Conservation (phyloP, 1,284 basidiomycete species). For the Ceratobasidium sp. region DNA sequence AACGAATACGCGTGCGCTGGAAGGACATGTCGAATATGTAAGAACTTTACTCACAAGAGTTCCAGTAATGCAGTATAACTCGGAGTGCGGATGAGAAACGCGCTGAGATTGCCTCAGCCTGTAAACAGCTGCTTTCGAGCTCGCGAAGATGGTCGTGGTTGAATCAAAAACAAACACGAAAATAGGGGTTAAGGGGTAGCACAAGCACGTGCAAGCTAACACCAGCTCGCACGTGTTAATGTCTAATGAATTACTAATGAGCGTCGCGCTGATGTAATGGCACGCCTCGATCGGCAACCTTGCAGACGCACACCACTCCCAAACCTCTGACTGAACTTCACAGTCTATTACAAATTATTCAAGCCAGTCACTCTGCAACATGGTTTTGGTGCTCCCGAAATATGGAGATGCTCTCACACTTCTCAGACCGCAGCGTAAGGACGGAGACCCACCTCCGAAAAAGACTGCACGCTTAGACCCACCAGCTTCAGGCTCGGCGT, state of each 20-base stretch:
- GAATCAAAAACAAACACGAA: not conserved
- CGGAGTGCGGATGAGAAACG: too few relatives aligned
- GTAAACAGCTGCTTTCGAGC: too few relatives aligned
- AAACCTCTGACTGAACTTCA: not conserved
- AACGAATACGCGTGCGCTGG: too few relatives aligned
- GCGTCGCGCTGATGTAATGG: constrained; percentile 7
- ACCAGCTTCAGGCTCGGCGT: constrained; percentile 48
- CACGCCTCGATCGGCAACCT: not conserved
- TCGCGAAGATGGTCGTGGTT: not conserved
- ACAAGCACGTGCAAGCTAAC: constrained; percentile 21
- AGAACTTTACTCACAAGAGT: too few relatives aligned
- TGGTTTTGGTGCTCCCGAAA: constrained; percentile 31
- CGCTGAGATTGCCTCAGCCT: too few relatives aligned
- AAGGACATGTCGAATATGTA: too few relatives aligned
- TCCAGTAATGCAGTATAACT: too few relatives aligned
- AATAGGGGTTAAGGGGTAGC: constrained; percentile 3
- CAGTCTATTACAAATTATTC: not conserved
- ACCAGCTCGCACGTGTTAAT: not conserved
- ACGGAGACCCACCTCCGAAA: constrained; percentile 64
- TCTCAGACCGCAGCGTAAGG: constrained; percentile 45
- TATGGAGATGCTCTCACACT: constrained; percentile 44
- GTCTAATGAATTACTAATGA: not conserved
- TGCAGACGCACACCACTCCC: constrained; percentile 12
- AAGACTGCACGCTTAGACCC: constrained; percentile 73
- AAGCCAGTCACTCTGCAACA: not conserved